phyloP scores from a whole-genome alignment of 2,329 filamentous ascomycete species.

The Aureobasidium uvarum region DNA sequence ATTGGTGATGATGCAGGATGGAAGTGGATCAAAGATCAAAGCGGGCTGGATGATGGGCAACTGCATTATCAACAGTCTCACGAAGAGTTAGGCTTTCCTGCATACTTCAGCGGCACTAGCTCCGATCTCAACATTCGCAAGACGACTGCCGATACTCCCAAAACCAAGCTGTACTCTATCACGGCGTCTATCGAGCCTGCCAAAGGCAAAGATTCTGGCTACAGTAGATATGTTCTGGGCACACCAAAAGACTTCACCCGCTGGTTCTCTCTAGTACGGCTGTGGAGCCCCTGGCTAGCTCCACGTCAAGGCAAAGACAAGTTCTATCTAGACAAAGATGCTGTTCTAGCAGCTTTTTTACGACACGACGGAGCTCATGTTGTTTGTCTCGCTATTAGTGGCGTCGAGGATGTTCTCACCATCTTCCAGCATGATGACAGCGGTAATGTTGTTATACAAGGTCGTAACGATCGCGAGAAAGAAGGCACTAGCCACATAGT shows the following conservation, averaged over 20 bases:
- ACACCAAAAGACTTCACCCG: slow-evolving; percentile 62
- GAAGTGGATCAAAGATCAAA: slow-evolving; percentile 69
- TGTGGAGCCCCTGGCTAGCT: slow-evolving; percentile 81
- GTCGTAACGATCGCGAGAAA: slow-evolving; percentile 65
- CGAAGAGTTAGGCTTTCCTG: slow-evolving; percentile 46
- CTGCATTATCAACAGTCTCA: slow-evolving; percentile 53
- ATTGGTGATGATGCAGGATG: slow-evolving; percentile 54
- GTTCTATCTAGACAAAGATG: slow-evolving; percentile 73
- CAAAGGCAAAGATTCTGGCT: slow-evolving; percentile 57
- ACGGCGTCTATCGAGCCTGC: slow-evolving; percentile 57
- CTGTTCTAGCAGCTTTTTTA: slow-evolving; percentile 74
- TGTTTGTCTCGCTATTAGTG: slow-evolving; percentile 75
- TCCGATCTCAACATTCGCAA: slow-evolving; percentile 55
- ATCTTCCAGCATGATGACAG: slow-evolving; percentile 63
- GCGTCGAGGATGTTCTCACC: slow-evolving; percentile 66
- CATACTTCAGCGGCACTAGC: slow-evolving; percentile 60
- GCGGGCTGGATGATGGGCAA: slow-evolving; percentile 61
- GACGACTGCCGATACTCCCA: slow-evolving; percentile 63
- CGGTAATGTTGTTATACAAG: slow-evolving; percentile 67
- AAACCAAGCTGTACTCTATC: slow-evolving; percentile 70
- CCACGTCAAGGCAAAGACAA: slow-evolving; percentile 73
- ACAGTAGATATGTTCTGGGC: slow-evolving; percentile 60
- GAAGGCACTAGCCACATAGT: slow-evolving; percentile 61
- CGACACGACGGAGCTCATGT: slow-evolving; percentile 69
- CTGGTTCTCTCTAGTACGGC: slow-evolving; percentile 78